A percentile compares a stretch with the other conserved stretches of the same genome.
Evolutionary conservation across 2,329 filamentous ascomycete genomes (phyloP).

Genomic region (Mycosphaerelloides madeirae): DNA sequence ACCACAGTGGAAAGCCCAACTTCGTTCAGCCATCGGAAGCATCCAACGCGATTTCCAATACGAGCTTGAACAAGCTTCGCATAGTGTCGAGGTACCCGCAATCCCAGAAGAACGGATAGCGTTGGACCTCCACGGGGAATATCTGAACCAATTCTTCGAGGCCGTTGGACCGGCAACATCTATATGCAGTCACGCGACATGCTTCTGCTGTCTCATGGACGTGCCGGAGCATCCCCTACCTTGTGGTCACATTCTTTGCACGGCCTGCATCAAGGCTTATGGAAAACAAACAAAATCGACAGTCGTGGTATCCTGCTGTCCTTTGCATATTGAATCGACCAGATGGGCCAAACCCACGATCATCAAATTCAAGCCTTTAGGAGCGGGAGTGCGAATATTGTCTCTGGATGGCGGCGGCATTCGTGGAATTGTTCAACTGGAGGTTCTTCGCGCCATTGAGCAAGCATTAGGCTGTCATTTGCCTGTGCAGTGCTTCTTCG

Average conservation of each 20-base stretch:
- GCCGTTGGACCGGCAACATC: conserved; percentile 36
- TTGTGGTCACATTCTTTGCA: conserved; percentile 47
- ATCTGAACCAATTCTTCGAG: conserved; percentile 35
- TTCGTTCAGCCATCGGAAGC: conserved; percentile 26
- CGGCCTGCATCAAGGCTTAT: conserved; percentile 37
- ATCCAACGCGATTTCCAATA: conserved; percentile 31
- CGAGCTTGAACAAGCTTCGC: conserved; percentile 27
- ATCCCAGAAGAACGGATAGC: conserved; percentile 31
- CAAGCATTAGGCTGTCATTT: conserved; percentile 36
- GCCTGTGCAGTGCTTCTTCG: conserved; percentile 45
- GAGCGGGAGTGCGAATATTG: conserved; percentile 28
- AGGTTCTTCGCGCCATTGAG: conserved; percentile 41
- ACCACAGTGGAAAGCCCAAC: conserved; percentile 28
- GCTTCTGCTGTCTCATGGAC: conserved; percentile 45
- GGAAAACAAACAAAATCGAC: conserved; percentile 27
- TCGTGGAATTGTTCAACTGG: conserved; percentile 44
- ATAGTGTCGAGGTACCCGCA: conserved; percentile 23
- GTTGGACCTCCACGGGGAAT: conserved; percentile 28
- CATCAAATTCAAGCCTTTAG: conserved; percentile 26
- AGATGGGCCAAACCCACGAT: conserved; percentile 34
- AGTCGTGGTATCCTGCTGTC: conserved; percentile 31
- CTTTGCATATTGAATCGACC: conserved; percentile 29
- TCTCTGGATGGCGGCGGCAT: conserved; percentile 41
- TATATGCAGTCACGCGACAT: conserved; percentile 36
- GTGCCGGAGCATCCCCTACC: conserved; percentile 41